Evolutionary conservation across 1,139 yeast species (phyloP).

Genomic region (Geotrichum bryndzae): DNA sequence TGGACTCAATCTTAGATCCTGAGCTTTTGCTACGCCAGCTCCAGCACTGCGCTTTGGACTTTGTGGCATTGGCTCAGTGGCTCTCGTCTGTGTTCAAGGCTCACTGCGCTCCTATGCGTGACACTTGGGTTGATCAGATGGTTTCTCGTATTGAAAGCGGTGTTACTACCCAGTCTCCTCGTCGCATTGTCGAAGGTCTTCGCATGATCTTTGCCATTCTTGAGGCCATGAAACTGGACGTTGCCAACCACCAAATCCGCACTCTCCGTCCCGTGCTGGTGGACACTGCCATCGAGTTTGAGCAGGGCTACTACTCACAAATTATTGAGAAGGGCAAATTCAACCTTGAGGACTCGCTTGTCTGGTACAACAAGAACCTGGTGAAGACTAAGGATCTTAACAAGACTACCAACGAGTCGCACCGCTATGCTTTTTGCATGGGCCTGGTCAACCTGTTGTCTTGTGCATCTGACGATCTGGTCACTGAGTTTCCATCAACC

Average conservation of each 20-base stretch:
- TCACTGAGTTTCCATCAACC: neutral
- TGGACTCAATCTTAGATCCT: slow-evolving; percentile 70
- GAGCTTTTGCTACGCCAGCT: slow-evolving; percentile 74
- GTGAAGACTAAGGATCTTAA: slow-evolving; percentile 5
- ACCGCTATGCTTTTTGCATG: slow-evolving; percentile 34
- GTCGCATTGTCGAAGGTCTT: slow-evolving; percentile 64
- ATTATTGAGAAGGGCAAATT: slow-evolving; percentile 49
- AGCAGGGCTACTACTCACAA: slow-evolving; percentile 77
- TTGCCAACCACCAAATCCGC: slow-evolving; percentile 90
- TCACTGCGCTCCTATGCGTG: slow-evolving; percentile 96
- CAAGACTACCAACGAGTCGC: slow-evolving; percentile 4
- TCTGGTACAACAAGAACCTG: slow-evolving; percentile 52
- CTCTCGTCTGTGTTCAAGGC: slow-evolving; percentile 51
- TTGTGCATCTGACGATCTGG: slow-evolving; percentile 73
- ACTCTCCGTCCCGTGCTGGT: slow-evolving; percentile 76
- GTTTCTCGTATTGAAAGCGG: slow-evolving; percentile 61
- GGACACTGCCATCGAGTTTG: slow-evolving; percentile 88
- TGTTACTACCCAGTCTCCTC: slow-evolving; percentile 46
- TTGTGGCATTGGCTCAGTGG: slow-evolving; percentile 61
- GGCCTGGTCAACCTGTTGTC: slow-evolving; percentile 59
- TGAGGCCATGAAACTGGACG: slow-evolving; percentile 95
- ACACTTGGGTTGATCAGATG: slow-evolving; percentile 84
- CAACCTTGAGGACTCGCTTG: slow-evolving; percentile 57
- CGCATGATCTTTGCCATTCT: slow-evolving; percentile 74
- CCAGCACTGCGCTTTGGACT: slow-evolving; percentile 60